These are phyloP conservation scores for Phytopythium chamaehyphon DNA, from an alignment of 352 stramenopile genomes.

Conservation along the genomic window DNA sequence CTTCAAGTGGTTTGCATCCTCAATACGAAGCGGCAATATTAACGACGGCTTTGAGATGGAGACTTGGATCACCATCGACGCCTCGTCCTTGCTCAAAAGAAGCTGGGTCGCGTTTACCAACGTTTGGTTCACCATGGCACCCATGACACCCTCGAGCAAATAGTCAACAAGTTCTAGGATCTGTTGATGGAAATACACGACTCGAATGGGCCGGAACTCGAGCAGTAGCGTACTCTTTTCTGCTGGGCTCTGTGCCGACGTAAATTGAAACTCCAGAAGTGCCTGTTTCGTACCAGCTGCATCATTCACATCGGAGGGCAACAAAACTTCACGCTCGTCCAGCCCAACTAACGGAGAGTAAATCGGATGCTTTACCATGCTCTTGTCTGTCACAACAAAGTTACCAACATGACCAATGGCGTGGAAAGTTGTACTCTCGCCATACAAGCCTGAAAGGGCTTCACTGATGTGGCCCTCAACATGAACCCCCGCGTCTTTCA, in stretches of 20 bases:
- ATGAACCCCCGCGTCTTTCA: conserved; percentile 51
- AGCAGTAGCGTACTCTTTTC: conserved; percentile 47
- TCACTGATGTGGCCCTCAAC: conserved; percentile 25
- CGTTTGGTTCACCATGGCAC: conserved; percentile 65
- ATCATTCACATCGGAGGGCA: not conserved
- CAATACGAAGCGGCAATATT: conserved; percentile 56
- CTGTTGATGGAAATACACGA: conserved; percentile 87
- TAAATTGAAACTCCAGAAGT: conserved; percentile 34
- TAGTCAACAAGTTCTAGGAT: conserved; percentile 80
- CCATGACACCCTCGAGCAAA: conserved; percentile 76
- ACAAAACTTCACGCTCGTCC: conserved; percentile 25
- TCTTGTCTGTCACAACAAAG: conserved; percentile 71
- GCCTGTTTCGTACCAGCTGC: not conserved
- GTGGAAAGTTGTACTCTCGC: conserved; percentile 17
- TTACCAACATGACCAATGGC: conserved; percentile 56
- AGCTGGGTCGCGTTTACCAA: conserved; percentile 68
- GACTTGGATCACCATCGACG: conserved; percentile 48
- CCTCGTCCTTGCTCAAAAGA: conserved; percentile 58
- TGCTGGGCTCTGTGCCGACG: conserved; percentile 7
- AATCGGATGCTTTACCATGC: conserved; percentile 55
- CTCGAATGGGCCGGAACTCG: conserved; percentile 56
- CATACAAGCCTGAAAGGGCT: conserved; percentile 7
- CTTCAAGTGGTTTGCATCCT: conserved; percentile 50
- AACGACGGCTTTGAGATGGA: conserved; percentile 55
- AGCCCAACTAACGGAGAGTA: conserved; percentile 69